Evolutionary conservation across 345 rosid species (phyloP), one percentile per base, ranked within the genome.

Genomic region (Citrus medica): DNA sequence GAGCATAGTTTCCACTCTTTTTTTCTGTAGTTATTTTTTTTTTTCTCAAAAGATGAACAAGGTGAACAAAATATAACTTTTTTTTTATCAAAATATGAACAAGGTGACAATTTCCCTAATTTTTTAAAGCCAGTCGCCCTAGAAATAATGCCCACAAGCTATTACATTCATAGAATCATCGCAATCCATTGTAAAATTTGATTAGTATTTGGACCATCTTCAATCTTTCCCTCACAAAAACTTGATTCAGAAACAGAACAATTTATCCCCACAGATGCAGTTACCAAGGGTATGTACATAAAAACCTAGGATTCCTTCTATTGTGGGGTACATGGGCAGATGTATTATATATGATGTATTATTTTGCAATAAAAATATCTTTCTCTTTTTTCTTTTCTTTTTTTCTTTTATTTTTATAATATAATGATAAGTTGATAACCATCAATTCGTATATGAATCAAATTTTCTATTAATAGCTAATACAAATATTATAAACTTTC

Each of bases 291-390:
- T 19, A 21, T n/a, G 51, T 13, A 65, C 16, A 65, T 17, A 72
- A 67, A 73, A 67, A 73, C 78, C 84, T 77, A 77, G 80, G 80
- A 77, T 81, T 73, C 81, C 66, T 59, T 67, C 77, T 42, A 33
- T 9, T 30, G 32, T 21, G 69, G 71, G 38, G 53, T 37, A 4
- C 46, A 48, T 67, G 27, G n/a, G 22, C 71, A 30, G 32, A 16
- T 42, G 56, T 51, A 8, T 6, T 46, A 8, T 24, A 62, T 68
- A 21, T 21, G 6, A 14, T 48, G 2, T 30, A 37, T 65, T 62
- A 75, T 76, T 63, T 10, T 24, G 35, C 35, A 28, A 55, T 53
- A n/a, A 19, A 71, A 27, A 12, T 27, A 5, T 62, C 28, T 27
- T 14, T 27, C 16, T 35, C 37, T 35, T 35, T 35, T 10, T 2